Evolutionary conservation across 495 filamentous ascomycete species (phyloP), one percentile per base, ranked within the genome.

Genomic region (Penicillium waksmanii): DNA sequence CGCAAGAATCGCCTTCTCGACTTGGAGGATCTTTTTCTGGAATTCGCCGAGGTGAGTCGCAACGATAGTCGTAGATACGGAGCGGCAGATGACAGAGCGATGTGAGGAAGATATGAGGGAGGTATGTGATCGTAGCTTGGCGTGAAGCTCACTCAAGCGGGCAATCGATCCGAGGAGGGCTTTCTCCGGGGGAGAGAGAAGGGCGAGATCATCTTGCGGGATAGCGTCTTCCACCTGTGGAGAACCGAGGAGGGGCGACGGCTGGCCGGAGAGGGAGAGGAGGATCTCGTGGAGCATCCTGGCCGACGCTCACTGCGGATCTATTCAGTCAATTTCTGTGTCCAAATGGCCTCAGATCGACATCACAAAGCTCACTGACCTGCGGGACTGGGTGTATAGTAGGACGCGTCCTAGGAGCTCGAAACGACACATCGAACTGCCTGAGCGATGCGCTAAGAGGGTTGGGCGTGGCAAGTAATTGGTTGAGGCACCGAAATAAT

Each of bases 271-370:
- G 72, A 98, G 88, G 68, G 91, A 91, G 70, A 98, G 88, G 65
- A 98, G 84, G 75, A 98, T 88, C 78, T 98, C 95, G 80, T 98
- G 94, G 68, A 98, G 89, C 94, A 98, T 98, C 74, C 71, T 81
- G 75, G 57, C 56, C 68, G 60, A 13, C 62, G 57, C 48, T 73
- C 65, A 43, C 74, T 79, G 59, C 42, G 18, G 23, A 51, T 47
- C 12, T 56, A 18, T 55, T 43, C 15, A 23, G 43, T 57, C 8
- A 43, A 43, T 23, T 49, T 44, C n/a, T 12, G 21, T 47, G 2
- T 53, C 25, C 42, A 44, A 2, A 4, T 12, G 42, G 42, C 42
- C 12, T 17, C 42, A 8, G 17, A 17, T 50, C 44, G 23, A 17
- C 21, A 18, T 2, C 27, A 12, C 17, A 47, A 8, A 3, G 21